A percentile compares a stretch with the other conserved stretches of the same genome.
Evolutionary conservation across 140 eudicot species (phyloP).

Genomic region (Senecio squalidus): DNA sequence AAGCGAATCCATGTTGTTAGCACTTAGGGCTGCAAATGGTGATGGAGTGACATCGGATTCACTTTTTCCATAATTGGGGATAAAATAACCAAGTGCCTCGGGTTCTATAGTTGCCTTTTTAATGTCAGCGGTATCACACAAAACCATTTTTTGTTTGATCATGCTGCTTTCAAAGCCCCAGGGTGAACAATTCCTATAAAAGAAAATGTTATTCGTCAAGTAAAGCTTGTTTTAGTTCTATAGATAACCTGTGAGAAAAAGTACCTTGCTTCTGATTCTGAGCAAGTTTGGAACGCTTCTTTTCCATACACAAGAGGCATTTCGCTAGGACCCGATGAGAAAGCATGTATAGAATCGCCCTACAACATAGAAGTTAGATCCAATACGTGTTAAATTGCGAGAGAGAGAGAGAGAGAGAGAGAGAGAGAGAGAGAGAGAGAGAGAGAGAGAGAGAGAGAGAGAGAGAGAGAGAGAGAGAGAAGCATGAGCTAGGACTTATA

Average conservation of each 20-base stretch:
- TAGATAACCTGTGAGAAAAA: not conserved
- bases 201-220: not conserved
- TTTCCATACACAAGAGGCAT: not conserved
- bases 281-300: not conserved
- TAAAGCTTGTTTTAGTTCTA: not conserved
- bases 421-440: too few species aligned
- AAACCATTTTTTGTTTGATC: not conserved
- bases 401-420: too few species aligned
- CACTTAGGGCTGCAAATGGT: conserved; percentile 20
- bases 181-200: not conserved
- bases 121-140: not conserved
- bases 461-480: too few species aligned
- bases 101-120: not conserved
- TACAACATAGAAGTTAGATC: not conserved
- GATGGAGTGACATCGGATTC: conserved; percentile 8
- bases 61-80: not conserved
- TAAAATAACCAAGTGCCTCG: conserved; percentile 4
- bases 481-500: not conserved
- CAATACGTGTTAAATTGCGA: not conserved
- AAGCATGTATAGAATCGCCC: conserved; percentile 32
- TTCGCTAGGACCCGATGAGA: conserved; percentile 1
- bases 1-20: conserved; percentile 1
- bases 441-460: too few species aligned
- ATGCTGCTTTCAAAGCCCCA: not conserved
- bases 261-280: not conserved